Percentiles rank a stretch among this genome's conserved stretches.
Conservation (phyloP, 345 rosid genomes). For the Erysimum cheiranthoides region DNA sequence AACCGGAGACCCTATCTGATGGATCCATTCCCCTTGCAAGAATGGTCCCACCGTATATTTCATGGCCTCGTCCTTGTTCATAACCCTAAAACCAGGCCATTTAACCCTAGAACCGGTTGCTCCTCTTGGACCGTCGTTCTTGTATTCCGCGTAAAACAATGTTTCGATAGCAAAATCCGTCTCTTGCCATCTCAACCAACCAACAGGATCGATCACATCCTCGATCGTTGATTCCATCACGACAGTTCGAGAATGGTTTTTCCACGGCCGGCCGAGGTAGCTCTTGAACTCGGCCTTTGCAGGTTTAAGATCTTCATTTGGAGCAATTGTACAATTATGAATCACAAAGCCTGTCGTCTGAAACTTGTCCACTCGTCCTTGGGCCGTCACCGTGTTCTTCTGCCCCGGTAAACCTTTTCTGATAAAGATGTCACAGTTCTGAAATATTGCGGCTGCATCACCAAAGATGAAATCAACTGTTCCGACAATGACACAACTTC, state of each 20-base stretch:
- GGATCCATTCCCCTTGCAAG: slow-evolving; percentile 67
- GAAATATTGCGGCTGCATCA: slow-evolving; percentile 78
- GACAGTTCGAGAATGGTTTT: slow-evolving; percentile 66
- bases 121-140: slow-evolving; percentile 68
- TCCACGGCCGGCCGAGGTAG: slow-evolving; percentile 88
- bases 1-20: slow-evolving; percentile 46
- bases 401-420: slow-evolving; percentile 65
- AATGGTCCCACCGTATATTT: slow-evolving; percentile 67
- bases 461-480: slow-evolving; percentile 91
- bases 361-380: slow-evolving; percentile 62
- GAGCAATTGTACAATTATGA: slow-evolving; percentile 64
- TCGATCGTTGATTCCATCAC: slow-evolving; percentile 76
- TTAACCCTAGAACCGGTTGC: slow-evolving; percentile 58
- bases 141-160: slow-evolving; percentile 69
- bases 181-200: slow-evolving; percentile 72
- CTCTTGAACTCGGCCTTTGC: slow-evolving; percentile 51
- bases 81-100: slow-evolving; percentile 71
- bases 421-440: slow-evolving; percentile 66
- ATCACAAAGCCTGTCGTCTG: slow-evolving; percentile 80
- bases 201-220: slow-evolving; percentile 73
- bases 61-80: slow-evolving; percentile 55
- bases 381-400: slow-evolving; percentile 68
- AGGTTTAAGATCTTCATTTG: slow-evolving; percentile 55
- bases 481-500: slow-evolving; percentile 71
- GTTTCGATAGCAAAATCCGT: slow-evolving; percentile 56